phyloP scores from a whole-genome alignment of 306 rosid genomes.

The Gynostemma pentaphyllum region DNA sequence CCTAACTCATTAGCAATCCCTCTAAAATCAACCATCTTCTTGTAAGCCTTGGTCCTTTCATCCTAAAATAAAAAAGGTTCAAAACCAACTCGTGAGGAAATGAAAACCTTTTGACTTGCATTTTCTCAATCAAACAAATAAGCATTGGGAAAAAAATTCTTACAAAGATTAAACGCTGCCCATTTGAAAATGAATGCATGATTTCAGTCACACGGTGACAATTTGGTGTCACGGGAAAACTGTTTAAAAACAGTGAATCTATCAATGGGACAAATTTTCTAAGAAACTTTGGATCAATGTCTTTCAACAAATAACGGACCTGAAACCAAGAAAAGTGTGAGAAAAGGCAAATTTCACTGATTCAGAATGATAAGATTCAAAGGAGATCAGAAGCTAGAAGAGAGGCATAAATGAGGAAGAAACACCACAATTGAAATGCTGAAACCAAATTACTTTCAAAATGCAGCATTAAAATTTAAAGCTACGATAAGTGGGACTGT shows the following conservation, averaged over 20 bases:
- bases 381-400: background rate
- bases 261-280: constrained; percentile 39
- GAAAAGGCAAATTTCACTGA: constrained; percentile 4
- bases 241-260: constrained; percentile 35
- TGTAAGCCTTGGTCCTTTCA: constrained; percentile 61
- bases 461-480: background rate
- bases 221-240: constrained; percentile 82
- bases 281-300: constrained; percentile 48
- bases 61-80: constrained; percentile 42
- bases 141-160: constrained; percentile 19
- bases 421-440: background rate
- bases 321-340: constrained; percentile 29
- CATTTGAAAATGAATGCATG: constrained; percentile 40
- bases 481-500: background rate
- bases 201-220: constrained; percentile 75
- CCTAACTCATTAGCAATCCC: constrained; percentile 69
- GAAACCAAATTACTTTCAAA: background rate
- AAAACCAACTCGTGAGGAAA: constrained; percentile 17
- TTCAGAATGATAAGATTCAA: background rate
- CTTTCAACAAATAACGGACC: constrained; percentile 58
- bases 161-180: constrained; percentile 58
- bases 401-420: background rate
- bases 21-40: constrained; percentile 71
- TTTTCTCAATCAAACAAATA: background rate
- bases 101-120: background rate